Evolutionary conservation across 2,329 filamentous ascomycete genomes (phyloP).

Genomic region (Diaporthe batatas): DNA sequence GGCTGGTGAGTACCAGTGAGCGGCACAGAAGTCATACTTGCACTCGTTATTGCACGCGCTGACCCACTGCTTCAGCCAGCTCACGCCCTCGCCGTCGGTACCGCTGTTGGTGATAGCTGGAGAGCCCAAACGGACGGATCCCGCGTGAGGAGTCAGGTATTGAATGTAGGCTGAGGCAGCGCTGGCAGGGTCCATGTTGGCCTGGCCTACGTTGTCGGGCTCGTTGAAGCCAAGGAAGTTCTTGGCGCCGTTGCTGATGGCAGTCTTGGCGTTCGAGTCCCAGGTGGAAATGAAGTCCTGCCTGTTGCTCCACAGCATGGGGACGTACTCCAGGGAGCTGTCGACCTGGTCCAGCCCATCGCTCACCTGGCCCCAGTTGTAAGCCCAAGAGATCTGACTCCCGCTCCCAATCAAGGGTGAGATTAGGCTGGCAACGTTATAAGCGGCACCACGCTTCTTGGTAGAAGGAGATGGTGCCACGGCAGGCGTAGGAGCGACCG

Average conservation of each 20-base stretch:
- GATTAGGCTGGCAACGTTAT: constrained; percentile 71
- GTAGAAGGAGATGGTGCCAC: constrained; percentile 49
- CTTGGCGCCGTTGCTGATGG: constrained; percentile 67
- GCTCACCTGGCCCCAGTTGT: constrained; percentile 74
- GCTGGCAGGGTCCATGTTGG: constrained; percentile 65
- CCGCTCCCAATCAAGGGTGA: constrained; percentile 60
- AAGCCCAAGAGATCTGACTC: constrained; percentile 68
- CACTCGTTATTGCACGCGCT: constrained; percentile 64
- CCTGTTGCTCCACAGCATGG: constrained; percentile 73
- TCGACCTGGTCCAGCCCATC: constrained; percentile 54
- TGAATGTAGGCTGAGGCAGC: constrained; percentile 68
- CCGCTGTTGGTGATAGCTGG: constrained; percentile 74
- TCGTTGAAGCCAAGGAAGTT: constrained; percentile 79
- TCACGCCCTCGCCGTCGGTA: constrained; percentile 62
- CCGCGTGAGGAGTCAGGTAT: constrained; percentile 68
- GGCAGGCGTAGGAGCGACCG: constrained; percentile 42
- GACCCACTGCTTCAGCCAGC: constrained; percentile 68
- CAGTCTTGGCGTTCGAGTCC: constrained; percentile 62
- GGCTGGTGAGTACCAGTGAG: constrained; percentile 74
- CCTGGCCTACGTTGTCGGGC: constrained; percentile 72
- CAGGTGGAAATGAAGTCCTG: constrained; percentile 62
- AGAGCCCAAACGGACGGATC: constrained; percentile 66
- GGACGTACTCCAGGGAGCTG: constrained; percentile 68
- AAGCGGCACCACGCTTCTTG: constrained; percentile 76
- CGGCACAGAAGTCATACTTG: constrained; percentile 70